phyloP scores from a whole-genome alignment of 177 flowering plant genomes.

The Vitis hybrid region DNA sequence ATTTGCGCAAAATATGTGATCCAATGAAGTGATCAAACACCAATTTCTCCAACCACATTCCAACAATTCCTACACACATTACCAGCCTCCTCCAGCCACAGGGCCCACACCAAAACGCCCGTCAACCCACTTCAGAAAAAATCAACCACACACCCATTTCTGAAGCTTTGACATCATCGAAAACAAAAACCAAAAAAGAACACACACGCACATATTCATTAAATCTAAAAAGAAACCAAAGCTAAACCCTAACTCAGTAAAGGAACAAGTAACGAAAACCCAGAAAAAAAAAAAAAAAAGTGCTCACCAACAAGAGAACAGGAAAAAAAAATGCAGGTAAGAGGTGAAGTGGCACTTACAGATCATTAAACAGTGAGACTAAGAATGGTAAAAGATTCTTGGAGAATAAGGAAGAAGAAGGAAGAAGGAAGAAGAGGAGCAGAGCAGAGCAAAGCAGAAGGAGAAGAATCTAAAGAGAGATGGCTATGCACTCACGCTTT shows the following conservation, averaged over 20 bases:
- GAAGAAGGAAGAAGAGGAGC: neutral
- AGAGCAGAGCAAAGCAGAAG: conserved; percentile 5
- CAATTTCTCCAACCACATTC: neutral
- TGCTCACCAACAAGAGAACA: neutral
- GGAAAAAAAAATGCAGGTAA: neutral
- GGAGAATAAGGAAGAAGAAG: conserved; percentile 7
- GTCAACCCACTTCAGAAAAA: neutral
- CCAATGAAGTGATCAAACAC: neutral
- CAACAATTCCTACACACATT: conserved; percentile 12
- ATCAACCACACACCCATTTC: neutral
- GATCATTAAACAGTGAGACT: too few species aligned
- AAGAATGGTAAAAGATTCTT: conserved; percentile 4
- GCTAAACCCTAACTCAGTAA: neutral
- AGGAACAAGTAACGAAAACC: conserved; percentile 1
- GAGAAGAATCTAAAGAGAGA: conserved; percentile 11
- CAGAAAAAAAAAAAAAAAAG: neutral
- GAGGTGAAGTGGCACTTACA: conserved; percentile 14
- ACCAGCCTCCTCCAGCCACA: neutral
- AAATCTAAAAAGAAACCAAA: neutral
- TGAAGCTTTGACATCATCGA: neutral
- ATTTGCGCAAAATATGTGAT: neutral
- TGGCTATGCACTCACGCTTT: conserved; percentile 10
- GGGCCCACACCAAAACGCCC: neutral
- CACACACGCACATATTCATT: neutral
- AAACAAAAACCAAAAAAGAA: neutral